Evolutionary conservation across 2,329 filamentous ascomycete species (phyloP).

Genomic region (Elsinoe batatas): DNA sequence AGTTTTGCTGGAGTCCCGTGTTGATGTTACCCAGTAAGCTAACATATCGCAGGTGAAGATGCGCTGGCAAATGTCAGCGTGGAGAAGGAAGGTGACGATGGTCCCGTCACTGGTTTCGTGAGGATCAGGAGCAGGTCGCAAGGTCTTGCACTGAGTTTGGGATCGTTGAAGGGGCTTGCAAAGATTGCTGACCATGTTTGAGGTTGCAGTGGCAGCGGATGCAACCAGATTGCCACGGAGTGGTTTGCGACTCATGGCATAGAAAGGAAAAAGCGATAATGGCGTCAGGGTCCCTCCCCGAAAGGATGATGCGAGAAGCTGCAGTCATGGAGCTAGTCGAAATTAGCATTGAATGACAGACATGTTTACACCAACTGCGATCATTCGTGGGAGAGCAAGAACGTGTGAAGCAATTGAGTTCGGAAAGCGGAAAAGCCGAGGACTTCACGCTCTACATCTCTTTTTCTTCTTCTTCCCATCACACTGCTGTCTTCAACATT

Average conservation of each 20-base stretch:
- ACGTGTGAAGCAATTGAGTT: no score
- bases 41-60: conserved; percentile 66
- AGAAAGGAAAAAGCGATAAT: conserved; percentile 2
- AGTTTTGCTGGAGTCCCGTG: conserved; percentile 37
- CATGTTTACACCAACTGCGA: neutral
- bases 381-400: no score
- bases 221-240: neutral
- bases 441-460: no score
- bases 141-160: conserved; percentile 84
- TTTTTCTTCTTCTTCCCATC: no score
- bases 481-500: no score
- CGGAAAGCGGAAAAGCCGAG: no score
- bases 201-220: conserved; percentile 5
- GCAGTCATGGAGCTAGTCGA: neutral
- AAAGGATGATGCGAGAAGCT: neutral
- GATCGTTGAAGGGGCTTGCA: conserved; percentile 88
- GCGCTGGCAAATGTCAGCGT: conserved; percentile 95
- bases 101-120: conserved; percentile 92
- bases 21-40: conserved; percentile 13
- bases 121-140: conserved; percentile 96
- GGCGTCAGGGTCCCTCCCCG: neutral
- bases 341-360: conserved; percentile 4
- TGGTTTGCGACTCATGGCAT: conserved; percentile 5
- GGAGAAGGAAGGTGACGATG: conserved; percentile 91
- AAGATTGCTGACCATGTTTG: conserved; percentile 41